A percentile compares a stretch with the other conserved stretches of the same genome.
Conservation (phyloP, 2,329 filamentous ascomycete genomes). For the Trichoderma hamatum region DNA sequence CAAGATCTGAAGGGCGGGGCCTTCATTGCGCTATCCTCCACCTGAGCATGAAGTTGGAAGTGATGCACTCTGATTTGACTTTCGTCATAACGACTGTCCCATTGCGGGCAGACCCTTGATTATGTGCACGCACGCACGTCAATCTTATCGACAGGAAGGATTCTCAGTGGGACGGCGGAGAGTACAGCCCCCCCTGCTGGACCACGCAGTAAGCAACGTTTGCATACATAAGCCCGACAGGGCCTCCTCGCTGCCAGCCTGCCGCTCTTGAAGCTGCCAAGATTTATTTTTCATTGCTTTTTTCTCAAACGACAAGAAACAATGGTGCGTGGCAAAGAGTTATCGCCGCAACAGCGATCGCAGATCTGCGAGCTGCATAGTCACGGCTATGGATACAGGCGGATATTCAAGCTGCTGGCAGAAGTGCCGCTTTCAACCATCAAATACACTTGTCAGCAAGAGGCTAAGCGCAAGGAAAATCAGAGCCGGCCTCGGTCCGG, state of each 20-base stretch:
- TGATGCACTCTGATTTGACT: background rate
- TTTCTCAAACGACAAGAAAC: slow-evolving; percentile 30
- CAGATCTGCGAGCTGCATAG: background rate
- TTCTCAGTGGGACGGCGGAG: background rate
- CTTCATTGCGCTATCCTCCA: background rate
- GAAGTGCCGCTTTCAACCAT: background rate
- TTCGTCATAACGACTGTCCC: background rate
- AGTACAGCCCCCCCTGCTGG: background rate
- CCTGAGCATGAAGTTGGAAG: background rate
- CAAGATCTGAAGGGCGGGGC: background rate
- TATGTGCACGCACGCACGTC: background rate
- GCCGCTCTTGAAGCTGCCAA: background rate
- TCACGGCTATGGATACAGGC: background rate
- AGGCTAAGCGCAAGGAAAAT: background rate
- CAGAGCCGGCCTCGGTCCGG: background rate
- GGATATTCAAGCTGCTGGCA: background rate
- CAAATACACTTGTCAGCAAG: background rate
- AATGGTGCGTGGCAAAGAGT: slow-evolving; percentile 36
- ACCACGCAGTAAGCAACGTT: background rate
- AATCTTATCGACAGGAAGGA: background rate
- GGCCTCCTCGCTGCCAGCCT: background rate
- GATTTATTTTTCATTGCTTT: background rate
- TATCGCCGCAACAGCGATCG: background rate
- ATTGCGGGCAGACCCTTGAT: background rate
- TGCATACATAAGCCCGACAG: background rate